Evolutionary conservation across 352 stramenopile species (phyloP).

Genomic region (Pythium myriotylum): DNA sequence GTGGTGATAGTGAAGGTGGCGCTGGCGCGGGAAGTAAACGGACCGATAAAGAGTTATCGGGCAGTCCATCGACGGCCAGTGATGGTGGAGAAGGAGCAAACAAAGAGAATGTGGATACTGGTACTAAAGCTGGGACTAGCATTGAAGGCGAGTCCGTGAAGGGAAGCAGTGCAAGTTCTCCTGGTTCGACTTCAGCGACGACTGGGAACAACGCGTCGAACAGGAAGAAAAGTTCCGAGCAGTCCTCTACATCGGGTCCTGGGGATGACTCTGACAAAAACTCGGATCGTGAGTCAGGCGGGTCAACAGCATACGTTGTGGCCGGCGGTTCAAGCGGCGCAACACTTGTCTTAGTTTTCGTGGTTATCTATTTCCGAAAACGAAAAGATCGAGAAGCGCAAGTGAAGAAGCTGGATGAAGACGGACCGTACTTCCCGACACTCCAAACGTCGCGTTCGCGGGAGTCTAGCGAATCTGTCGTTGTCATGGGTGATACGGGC

Average conservation of each 20-base stretch:
- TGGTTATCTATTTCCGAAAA: slow-evolving; percentile 13
- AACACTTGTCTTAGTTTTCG: slow-evolving; percentile 1
- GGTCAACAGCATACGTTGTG: neutral
- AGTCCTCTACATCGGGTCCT: neutral
- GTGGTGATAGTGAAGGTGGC: neutral
- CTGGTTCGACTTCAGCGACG: slow-evolving; percentile 2
- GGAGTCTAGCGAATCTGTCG: slow-evolving; percentile 5
- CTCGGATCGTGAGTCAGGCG: neutral
- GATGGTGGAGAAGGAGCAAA: neutral
- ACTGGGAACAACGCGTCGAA: slow-evolving; percentile 8
- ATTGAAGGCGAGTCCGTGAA: neutral
- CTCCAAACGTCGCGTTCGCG: slow-evolving; percentile 8
- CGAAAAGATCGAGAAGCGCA: slow-evolving; percentile 4
- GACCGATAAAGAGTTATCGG: neutral
- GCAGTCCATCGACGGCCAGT: neutral
- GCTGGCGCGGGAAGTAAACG: too few species aligned
- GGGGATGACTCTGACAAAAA: too few species aligned
- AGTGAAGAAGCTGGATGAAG: slow-evolving; percentile 5
- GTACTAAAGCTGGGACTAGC: neutral
- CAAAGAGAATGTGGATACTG: neutral
- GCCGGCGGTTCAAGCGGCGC: slow-evolving; percentile 1
- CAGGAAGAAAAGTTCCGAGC: neutral
- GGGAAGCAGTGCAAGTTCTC: neutral
- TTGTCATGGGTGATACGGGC: slow-evolving; percentile 5
- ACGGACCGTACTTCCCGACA: slow-evolving; percentile 5